Conservation (phyloP, 2,329 filamentous ascomycete species). For the Cordyceps cicadae region DNA sequence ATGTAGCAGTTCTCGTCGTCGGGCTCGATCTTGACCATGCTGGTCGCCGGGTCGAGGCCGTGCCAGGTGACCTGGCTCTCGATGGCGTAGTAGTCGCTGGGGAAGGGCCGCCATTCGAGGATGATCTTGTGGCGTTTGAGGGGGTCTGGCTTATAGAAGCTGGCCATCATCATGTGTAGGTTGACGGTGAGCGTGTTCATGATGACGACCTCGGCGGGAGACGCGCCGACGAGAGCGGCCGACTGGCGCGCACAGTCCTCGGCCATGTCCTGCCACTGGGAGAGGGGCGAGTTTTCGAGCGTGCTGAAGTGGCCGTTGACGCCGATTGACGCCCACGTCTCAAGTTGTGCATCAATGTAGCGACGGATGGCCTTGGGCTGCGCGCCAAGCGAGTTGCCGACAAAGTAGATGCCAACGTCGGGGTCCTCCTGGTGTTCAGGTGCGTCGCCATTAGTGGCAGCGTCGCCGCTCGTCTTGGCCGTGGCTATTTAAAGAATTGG, state of each 20-base stretch:
- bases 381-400: constrained; percentile 81
- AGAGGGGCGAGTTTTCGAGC: constrained; percentile 58
- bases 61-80: constrained; percentile 73
- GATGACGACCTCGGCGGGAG: constrained; percentile 65
- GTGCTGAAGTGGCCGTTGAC: constrained; percentile 75
- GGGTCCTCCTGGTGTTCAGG: constrained; percentile 23
- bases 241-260: constrained; percentile 63
- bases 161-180: constrained; percentile 72
- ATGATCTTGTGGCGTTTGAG: constrained; percentile 63
- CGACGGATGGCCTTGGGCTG: constrained; percentile 62
- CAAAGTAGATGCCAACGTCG: constrained; percentile 60
- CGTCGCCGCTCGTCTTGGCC: constrained; percentile 17
- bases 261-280: constrained; percentile 71
- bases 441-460: constrained; percentile 8
- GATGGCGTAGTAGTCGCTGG: constrained; percentile 78
- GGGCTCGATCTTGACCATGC: constrained; percentile 68
- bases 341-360: constrained; percentile 64
- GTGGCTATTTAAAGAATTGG: not conserved
- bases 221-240: constrained; percentile 66
- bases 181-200: constrained; percentile 86
- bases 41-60: constrained; percentile 53
- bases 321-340: constrained; percentile 76
- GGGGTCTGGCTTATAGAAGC: constrained; percentile 66
- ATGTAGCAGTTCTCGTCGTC: constrained; percentile 49
- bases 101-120: constrained; percentile 84